phyloP scores from a whole-genome alignment of 495 filamentous ascomycete genomes.

The Glonium stellatum region DNA sequence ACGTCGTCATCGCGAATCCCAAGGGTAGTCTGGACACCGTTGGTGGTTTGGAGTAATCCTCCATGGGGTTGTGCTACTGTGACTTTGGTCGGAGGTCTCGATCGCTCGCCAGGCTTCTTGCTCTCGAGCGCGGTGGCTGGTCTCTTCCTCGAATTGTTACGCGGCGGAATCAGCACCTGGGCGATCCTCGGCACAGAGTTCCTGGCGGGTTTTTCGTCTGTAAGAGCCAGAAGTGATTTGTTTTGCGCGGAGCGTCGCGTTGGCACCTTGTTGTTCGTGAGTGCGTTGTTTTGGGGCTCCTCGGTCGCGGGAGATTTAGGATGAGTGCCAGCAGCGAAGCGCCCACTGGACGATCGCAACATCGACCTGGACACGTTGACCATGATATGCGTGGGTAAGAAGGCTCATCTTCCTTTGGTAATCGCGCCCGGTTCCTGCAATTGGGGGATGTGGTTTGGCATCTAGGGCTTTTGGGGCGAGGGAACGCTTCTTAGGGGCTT shows the following conservation, averaged over 20 bases:
- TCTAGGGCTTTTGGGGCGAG: neutral
- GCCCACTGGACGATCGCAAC: conserved; percentile 22
- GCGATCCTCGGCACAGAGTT: neutral
- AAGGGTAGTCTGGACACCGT: conserved; percentile 30
- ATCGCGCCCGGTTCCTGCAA: conserved; percentile 7
- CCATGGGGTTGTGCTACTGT: conserved; percentile 34
- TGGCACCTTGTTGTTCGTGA: conserved; percentile 2
- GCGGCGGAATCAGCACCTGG: conserved; percentile 4
- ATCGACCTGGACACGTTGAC: conserved; percentile 19
- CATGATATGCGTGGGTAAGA: conserved; percentile 15
- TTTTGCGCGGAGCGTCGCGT: neutral
- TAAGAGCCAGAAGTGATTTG: neutral
- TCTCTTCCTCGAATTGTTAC: conserved; percentile 17
- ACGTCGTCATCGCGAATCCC: conserved; percentile 25
- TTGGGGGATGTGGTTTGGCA: conserved; percentile 4
- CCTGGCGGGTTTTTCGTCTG: neutral
- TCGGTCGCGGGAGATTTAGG: conserved; percentile 19
- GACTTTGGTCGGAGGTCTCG: conserved; percentile 33
- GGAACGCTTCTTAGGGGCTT: conserved; percentile 3
- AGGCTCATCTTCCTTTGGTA: conserved; percentile 13
- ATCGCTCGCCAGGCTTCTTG: neutral
- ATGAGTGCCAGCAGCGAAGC: conserved; percentile 7
- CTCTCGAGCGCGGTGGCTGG: conserved; percentile 12
- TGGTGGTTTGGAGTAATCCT: conserved; percentile 30
- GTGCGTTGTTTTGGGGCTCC: conserved; percentile 6